phyloP scores from a whole-genome alignment of 768 basidiomycete genomes.

The Boletus pseudopeckii region DNA sequence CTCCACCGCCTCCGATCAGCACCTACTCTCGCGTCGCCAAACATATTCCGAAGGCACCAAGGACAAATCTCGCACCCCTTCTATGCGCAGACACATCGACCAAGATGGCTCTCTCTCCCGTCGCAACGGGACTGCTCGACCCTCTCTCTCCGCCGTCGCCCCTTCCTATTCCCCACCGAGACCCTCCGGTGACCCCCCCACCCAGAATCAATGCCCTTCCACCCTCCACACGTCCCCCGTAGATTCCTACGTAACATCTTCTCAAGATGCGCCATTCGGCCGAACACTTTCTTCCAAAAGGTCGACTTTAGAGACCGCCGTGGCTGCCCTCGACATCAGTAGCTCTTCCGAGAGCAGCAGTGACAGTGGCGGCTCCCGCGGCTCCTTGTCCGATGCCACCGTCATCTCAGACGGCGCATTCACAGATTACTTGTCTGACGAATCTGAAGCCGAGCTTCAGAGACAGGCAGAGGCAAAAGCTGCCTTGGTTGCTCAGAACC shows the following conservation, averaged over 20 bases:
- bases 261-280: slow-evolving; percentile 32
- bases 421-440: slow-evolving; percentile 88
- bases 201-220: slow-evolving; percentile 18
- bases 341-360: slow-evolving; percentile 59
- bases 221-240: slow-evolving; percentile 16
- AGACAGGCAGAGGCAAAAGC: slow-evolving; percentile 81
- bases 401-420: slow-evolving; percentile 85
- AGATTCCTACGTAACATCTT: slow-evolving; percentile 22
- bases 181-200: slow-evolving; percentile 17
- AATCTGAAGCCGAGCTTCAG: slow-evolving; percentile 87
- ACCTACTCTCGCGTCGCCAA: slow-evolving; percentile 46
- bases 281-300: slow-evolving; percentile 34
- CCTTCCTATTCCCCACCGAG: slow-evolving; percentile 29
- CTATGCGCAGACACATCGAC: slow-evolving; percentile 57
- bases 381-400: slow-evolving; percentile 68
- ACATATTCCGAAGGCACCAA: slow-evolving; percentile 48
- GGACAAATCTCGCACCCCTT: slow-evolving; percentile 58
- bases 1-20: slow-evolving; percentile 41
- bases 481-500: slow-evolving; percentile 72
- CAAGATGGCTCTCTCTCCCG: slow-evolving; percentile 47
- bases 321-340: slow-evolving; percentile 37
- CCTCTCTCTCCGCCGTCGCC: slow-evolving; percentile 40
- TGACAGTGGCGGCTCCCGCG: slow-evolving; percentile 46
- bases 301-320: slow-evolving; percentile 36
- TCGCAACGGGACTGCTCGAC: slow-evolving; percentile 47